Evolutionary conservation across 2,329 filamentous ascomycete genomes (phyloP), one percentile per base, ranked within the genome.

Genomic region (Botrytis galanthina): DNA sequence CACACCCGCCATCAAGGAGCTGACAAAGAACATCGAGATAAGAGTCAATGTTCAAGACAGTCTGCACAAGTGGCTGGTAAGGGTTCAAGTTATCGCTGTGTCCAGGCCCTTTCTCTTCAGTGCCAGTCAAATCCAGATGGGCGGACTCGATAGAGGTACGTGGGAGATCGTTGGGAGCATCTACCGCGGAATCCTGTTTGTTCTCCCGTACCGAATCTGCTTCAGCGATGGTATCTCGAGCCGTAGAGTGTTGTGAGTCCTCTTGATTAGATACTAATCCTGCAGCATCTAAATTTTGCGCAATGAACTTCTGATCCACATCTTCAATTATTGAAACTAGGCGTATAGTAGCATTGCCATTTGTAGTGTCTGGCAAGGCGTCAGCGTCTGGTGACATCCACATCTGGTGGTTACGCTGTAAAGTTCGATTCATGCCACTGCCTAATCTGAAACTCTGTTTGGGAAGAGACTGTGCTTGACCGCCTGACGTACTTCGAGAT

Each of bases 1-100:
- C 91, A 66, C 89, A 88, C 59, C 91, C 92, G 72, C 90, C 87
- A 76, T 92, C 89, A 61, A 97, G 84, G n/a, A 96, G 84, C n/a
- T 86, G 86, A 39, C 93, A 88, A 54, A 97, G 86, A 18, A 90
- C 87, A 75, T 95, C 92, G n/a, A 97, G 86, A 92, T 94, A 97
- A 2, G 76, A 63, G 61, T 73, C 73, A 39, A 81, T 77, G 46
- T 79, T 74, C 10, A 82, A 73, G 12, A 73, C 67, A 48, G 72
- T 77, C 51, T 59, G 39, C n/a, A 35, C 18, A 7, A 69, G 29
- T 32, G 54, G 48, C n/a, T 51, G 51, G 39, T 22, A 54, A 10
- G 39, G 26, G 9, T 51, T 46, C 22, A 57, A 26, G 20, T 32
- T n/a, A 48, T 72, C 42, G 51, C 22, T 48, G 16, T 35, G 20